Evolutionary conservation across 1,284 basidiomycete species (phyloP).

Genomic region (Vanrija pseudolonga): DNA sequence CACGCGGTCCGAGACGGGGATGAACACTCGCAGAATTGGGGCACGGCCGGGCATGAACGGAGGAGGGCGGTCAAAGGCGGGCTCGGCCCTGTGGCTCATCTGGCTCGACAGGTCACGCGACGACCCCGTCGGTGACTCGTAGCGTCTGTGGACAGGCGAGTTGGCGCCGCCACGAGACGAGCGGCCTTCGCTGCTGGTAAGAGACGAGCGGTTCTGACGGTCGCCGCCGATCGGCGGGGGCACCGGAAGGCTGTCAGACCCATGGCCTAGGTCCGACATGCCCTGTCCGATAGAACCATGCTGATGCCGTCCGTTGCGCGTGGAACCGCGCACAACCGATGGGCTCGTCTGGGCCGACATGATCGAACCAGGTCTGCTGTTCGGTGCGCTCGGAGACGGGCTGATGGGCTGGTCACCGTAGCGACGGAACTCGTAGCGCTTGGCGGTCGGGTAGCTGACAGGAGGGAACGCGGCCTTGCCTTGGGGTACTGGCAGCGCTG

Average conservation of each 20-base stretch:
- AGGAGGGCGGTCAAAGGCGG: slow-evolving; percentile 44
- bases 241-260: slow-evolving; percentile 14
- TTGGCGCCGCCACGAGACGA: slow-evolving; percentile 18
- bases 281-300: not conserved
- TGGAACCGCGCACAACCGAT: slow-evolving; percentile 12
- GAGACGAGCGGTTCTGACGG: slow-evolving; percentile 20
- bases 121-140: slow-evolving; percentile 15
- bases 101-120: not conserved
- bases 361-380: slow-evolving; percentile 43
- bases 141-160: slow-evolving; percentile 20
- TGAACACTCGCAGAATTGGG: slow-evolving; percentile 46
- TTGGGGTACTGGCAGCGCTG: slow-evolving; percentile 25
- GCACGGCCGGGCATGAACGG: slow-evolving; percentile 44
- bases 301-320: not conserved
- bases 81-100: slow-evolving; percentile 24
- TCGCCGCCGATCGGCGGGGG: slow-evolving; percentile 27
- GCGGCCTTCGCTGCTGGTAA: slow-evolving; percentile 27
- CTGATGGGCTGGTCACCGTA: slow-evolving; percentile 27
- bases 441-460: slow-evolving; percentile 45
- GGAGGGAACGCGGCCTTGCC: slow-evolving; percentile 40
- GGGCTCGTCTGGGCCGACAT: slow-evolving; percentile 39
- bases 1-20: slow-evolving; percentile 40
- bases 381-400: slow-evolving; percentile 2
- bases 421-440: slow-evolving; percentile 46
- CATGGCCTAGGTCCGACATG: not conserved